Evolutionary conservation across 2,329 filamentous ascomycete genomes (phyloP), one percentile per base, ranked within the genome.

Genomic region (Nemania abortiva): DNA sequence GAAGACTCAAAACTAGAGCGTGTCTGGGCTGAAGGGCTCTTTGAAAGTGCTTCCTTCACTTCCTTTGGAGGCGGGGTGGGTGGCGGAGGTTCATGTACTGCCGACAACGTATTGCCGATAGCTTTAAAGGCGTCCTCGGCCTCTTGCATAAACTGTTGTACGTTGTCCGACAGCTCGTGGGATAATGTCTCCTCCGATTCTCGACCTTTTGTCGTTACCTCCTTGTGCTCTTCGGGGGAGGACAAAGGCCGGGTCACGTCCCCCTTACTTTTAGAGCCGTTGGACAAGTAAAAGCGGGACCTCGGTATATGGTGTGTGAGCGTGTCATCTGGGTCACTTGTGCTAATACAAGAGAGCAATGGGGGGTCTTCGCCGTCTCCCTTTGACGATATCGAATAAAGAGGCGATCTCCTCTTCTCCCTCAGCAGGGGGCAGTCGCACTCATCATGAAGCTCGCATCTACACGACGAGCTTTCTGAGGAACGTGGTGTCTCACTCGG

Each of bases 121-220:
- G 82, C 80, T 74, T 82, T 81, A 76, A 87, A 87, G 31, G 85
- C 84, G 65, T 84, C 80, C 68, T 88, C 85, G 3, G 85, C 83
- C 73, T 87, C 82, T 69, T 79, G 78, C 55, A 86, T 84, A 69
- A 88, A 79, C 69, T 83, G 79, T 61, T 84, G 80, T 2, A 85
- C 77, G 65, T 81, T 81, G 47, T 82, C 77, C 13, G 79, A 80
- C 72, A 80, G 42, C 71, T 72, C 69, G 10, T 70, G 69, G 24
- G 68, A 63, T 39, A 69, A 70, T 57, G 55, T 69, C 39, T 57
- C 72, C 34, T 59, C 61, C 45, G 29, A 57, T 57, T 63, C 20
- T 4, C 52, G 65, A 27, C 67, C 69, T 20, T 70, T 70, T 63
- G 73, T 66, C 2, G 49, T 49, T 22, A 57, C 56, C 55, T 70